Evolutionary conservation across 176 grass and related monocot species (phyloP), one percentile per base, ranked within the genome.

Genomic region (Metroxylon sagu): DNA sequence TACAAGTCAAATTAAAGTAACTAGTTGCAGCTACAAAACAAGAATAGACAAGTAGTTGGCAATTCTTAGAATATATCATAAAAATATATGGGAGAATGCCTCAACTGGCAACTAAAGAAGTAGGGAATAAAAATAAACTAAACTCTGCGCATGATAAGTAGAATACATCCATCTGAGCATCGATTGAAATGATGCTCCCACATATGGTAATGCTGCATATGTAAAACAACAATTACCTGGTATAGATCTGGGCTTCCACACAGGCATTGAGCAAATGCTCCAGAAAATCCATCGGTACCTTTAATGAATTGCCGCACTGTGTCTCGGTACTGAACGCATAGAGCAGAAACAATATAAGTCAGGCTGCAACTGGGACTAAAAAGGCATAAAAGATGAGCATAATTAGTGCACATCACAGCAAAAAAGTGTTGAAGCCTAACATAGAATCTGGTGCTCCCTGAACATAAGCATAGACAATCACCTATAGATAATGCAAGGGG

Each of bases 201-300:
- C 2, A 43, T 43, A 43, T 14, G 3, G 10, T 14, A 10, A 43
- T 43, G 35, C 35, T 3, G 14, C 35, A 43, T 43, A 25, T 50
- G 3, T 16, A 50, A 14, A 18, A 64, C 14, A 64, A 54, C 15
- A 17, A 62, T 62, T 78, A 97, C 93, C 83, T 97, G 84, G 69
- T 97, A 97, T 53, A 97, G 71, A 43, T 91, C 82, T 68, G 93
- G 87, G 73, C 93, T 97, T 74, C 93, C 87, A 29, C 93, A 97
- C 59, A 97, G 69, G 52, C 93, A 97, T 64, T 97, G 80, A 1
- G 87, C 93, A 78, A 97, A 91, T 76, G 75, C 84, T 82, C 87
- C 87, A 82, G 93, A 57, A 88, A 88, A 91, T 53, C 93, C 87
- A 73, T 97, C 77, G 6, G 93, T 97, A 26, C 93, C 93, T 83